Evolutionary conservation across 805 yeast genomes (phyloP).

Genomic region (Nakazawaea molendinolei): DNA sequence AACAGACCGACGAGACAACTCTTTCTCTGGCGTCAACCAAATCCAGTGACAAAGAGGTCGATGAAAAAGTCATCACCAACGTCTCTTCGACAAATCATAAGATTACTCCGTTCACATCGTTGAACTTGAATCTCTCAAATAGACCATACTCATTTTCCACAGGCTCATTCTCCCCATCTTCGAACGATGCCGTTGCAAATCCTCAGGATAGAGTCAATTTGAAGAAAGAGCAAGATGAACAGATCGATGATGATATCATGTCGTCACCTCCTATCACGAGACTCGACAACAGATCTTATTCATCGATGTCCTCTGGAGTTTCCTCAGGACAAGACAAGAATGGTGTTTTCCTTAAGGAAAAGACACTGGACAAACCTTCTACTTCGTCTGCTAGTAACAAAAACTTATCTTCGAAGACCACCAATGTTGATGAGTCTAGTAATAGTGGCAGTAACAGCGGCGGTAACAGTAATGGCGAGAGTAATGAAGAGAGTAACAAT

Average conservation of each 20-base stretch:
- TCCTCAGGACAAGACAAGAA: constrained; percentile 1
- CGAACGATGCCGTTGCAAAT: not conserved
- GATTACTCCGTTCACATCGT: constrained; percentile 3
- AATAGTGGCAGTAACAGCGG: constrained; percentile 1
- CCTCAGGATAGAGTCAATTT: not conserved
- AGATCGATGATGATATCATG: constrained; percentile 3
- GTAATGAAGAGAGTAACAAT: not conserved
- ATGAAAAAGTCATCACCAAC: not conserved
- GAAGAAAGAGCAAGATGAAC: not conserved
- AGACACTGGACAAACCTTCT: not conserved
- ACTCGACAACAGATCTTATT: constrained; percentile 6
- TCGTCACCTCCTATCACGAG: constrained; percentile 10
- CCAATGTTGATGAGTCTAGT: constrained; percentile 12
- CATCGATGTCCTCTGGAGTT: constrained; percentile 9
- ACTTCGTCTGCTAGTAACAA: too few species aligned
- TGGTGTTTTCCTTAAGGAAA: constrained; percentile 4
- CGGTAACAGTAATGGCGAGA: constrained; percentile 8
- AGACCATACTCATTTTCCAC: not conserved
- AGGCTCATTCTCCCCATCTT: not conserved
- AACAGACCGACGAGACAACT: constrained; percentile 1
- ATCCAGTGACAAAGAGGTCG: constrained; percentile 1
- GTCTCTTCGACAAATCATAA: constrained; percentile 1
- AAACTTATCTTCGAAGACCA: not conserved
- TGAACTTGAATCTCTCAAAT: not conserved
- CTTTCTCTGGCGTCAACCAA: constrained; percentile 8